Evolutionary conservation across 1,284 basidiomycete species (phyloP).

Genomic region (Lentinus polychrous): DNA sequence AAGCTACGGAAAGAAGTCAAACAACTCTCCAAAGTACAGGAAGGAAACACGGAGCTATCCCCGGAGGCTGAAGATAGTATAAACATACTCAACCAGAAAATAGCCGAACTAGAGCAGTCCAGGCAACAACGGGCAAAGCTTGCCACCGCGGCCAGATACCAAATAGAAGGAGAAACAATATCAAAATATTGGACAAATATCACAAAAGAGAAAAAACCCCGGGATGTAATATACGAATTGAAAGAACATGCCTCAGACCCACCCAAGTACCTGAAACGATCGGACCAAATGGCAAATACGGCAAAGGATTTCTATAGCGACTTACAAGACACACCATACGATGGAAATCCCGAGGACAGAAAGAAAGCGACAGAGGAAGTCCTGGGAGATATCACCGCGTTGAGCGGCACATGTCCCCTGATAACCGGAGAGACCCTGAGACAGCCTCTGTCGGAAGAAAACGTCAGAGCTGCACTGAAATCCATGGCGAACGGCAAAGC

Average conservation of each 20-base stretch:
- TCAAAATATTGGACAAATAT: slow-evolving; percentile 7
- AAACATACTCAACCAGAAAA: not conserved
- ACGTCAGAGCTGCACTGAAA: not conserved
- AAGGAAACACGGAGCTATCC: not conserved
- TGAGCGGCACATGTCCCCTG: not conserved
- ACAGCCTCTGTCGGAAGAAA: not conserved
- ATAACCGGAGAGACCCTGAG: not conserved
- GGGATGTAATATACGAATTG: slow-evolving; percentile 5
- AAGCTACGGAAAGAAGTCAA: not conserved
- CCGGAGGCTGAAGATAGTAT: not conserved
- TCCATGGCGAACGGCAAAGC: slow-evolving; percentile 4
- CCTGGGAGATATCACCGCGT: not conserved
- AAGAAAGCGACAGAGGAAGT: not conserved
- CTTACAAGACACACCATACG: not conserved
- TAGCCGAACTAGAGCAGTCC: not conserved
- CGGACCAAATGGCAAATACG: slow-evolving; percentile 4
- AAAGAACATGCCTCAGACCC: not conserved
- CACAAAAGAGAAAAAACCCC: slow-evolving; percentile 6
- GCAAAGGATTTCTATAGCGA: not conserved
- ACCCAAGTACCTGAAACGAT: not conserved
- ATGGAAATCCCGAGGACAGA: not conserved
- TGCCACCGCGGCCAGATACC: not conserved
- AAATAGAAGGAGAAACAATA: slow-evolving; percentile 3
- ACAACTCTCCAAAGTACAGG: not conserved
- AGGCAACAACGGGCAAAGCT: not conserved